These are phyloP conservation scores for Yamadazyma friedrichii DNA, from an alignment of 1,139 yeast genomes.

Conservation along the genomic window DNA sequence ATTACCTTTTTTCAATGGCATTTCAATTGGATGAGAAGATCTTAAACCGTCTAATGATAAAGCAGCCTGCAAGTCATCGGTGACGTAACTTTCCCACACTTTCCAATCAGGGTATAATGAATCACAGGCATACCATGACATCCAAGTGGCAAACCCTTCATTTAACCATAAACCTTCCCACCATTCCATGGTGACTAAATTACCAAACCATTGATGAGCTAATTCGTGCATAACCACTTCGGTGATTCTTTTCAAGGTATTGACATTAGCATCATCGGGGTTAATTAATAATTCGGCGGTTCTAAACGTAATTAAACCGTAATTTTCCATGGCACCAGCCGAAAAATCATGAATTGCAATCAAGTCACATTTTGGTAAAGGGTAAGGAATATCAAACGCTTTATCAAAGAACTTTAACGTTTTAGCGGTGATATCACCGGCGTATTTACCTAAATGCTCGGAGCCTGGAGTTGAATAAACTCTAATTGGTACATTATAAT, in stretches of 20 bases:
- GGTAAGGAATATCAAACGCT: slow-evolving; percentile 55
- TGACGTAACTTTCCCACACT: slow-evolving; percentile 53
- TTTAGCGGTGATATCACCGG: slow-evolving; percentile 51
- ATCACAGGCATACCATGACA: slow-evolving; percentile 53
- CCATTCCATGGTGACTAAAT: slow-evolving; percentile 62
- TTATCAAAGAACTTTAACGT: slow-evolving; percentile 51
- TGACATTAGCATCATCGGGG: slow-evolving; percentile 41
- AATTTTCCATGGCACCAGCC: slow-evolving; percentile 65
- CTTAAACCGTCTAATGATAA: slow-evolving; percentile 52
- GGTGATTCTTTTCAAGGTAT: slow-evolving; percentile 51
- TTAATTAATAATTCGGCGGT: slow-evolving; percentile 52
- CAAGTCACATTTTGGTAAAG: slow-evolving; percentile 59
- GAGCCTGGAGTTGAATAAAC: slow-evolving; percentile 56
- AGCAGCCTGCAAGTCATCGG: slow-evolving; percentile 51
- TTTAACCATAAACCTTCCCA: slow-evolving; percentile 67
- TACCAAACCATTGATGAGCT: slow-evolving; percentile 69
- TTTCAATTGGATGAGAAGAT: slow-evolving; percentile 59
- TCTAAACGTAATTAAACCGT: slow-evolving; percentile 57
- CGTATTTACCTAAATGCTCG: slow-evolving; percentile 47
- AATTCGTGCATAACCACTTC: slow-evolving; percentile 61
- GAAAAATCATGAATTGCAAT: slow-evolving; percentile 58
- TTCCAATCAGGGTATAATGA: slow-evolving; percentile 58
- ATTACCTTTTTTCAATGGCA: slow-evolving; percentile 51
- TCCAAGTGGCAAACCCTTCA: slow-evolving; percentile 65
- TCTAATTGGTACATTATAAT: slow-evolving; percentile 62